These are phyloP conservation scores for Cercospora sp. DNA, from an alignment of 2,329 filamentous ascomycete genomes.

Conservation along the genomic window DNA sequence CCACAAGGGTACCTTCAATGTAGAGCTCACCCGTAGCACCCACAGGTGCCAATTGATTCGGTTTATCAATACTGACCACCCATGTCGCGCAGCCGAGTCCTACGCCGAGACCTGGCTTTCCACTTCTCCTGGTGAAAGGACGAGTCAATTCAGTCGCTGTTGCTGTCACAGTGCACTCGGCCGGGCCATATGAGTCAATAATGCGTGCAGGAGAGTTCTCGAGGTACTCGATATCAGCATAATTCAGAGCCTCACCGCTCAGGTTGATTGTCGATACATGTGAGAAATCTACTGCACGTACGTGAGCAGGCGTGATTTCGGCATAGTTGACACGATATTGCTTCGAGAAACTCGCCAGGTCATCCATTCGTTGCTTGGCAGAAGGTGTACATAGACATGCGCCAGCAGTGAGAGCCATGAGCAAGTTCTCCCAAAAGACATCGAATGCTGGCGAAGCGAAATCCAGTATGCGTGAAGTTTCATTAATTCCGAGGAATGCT, in stretches of 20 bases:
- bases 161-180: slow-evolving; percentile 34
- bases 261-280: slow-evolving; percentile 20
- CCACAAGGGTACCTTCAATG: slow-evolving; percentile 49
- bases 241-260: slow-evolving; percentile 21
- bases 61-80: neutral
- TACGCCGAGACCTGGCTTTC: neutral
- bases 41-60: slow-evolving; percentile 12
- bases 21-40: slow-evolving; percentile 45
- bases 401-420: slow-evolving; percentile 21
- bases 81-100: slow-evolving; percentile 1
- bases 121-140: neutral
- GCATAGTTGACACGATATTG: slow-evolving; percentile 15
- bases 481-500: slow-evolving; percentile 7
- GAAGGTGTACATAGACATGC: slow-evolving; percentile 24
- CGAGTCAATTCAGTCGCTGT: slow-evolving; percentile 7
- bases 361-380: neutral
- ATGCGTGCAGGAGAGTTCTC: slow-evolving; percentile 35
- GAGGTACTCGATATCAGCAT: slow-evolving; percentile 13
- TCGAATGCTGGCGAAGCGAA: slow-evolving; percentile 24
- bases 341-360: slow-evolving; percentile 7
- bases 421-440: slow-evolving; percentile 20
- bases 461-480: slow-evolving; percentile 18
- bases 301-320: slow-evolving; percentile 19
- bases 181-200: slow-evolving; percentile 49
- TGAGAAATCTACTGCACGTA: slow-evolving; percentile 7